Conservation (phyloP, 1,139 yeast genomes). For the Tardiomyces digboiensis region DNA sequence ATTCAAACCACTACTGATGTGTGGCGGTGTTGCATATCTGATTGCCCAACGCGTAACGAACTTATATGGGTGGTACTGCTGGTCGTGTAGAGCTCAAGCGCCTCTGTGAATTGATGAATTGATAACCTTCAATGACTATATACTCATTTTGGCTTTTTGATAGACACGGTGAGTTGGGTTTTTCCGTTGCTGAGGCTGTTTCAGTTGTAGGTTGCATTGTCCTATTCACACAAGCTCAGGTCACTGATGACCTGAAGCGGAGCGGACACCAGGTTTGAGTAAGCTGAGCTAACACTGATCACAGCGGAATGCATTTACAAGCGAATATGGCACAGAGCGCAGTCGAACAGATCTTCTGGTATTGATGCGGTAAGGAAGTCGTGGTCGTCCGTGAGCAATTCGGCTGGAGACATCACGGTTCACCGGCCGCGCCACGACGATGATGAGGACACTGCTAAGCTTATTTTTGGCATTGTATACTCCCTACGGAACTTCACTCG, state of each 20-base stretch:
- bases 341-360: neutral
- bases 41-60: no score
- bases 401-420: neutral
- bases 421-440: conserved; percentile 32
- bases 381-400: neutral
- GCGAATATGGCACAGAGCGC: neutral
- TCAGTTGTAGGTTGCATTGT: no score
- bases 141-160: conserved; percentile 86
- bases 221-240: no score
- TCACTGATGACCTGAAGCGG: no score
- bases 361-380: neutral
- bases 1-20: no score
- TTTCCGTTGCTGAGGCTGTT: no score
- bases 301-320: conserved; percentile 1
- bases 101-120: no score
- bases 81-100: no score
- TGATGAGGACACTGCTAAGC: conserved; percentile 61
- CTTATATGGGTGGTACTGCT: no score
- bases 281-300: neutral
- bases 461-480: conserved; percentile 79
- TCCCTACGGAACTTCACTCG: conserved; percentile 69
- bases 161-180: conserved; percentile 54
- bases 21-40: no score
- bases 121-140: conserved; percentile 46
- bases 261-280: no score